Evolutionary conservation across 192 early-diverging fungal genomes (phyloP).

Genomic region (Bifiguratus adelaidae): DNA sequence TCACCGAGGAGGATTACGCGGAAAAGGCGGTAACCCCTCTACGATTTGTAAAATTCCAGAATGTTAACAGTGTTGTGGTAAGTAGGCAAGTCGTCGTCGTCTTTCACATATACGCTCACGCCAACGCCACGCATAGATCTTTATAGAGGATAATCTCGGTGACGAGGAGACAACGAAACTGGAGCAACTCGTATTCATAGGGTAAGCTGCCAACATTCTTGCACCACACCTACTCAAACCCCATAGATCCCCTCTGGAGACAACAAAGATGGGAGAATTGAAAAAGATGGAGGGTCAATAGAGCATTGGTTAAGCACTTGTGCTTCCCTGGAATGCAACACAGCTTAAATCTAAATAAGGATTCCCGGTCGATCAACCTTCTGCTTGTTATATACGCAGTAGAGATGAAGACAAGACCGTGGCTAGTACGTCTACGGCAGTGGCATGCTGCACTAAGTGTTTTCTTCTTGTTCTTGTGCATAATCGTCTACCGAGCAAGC

Average conservation of each 20-base stretch:
- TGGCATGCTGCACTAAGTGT: no score
- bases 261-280: slow-evolving; percentile 29
- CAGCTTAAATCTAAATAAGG: no score
- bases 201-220: slow-evolving; percentile 20
- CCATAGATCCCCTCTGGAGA: slow-evolving; percentile 22
- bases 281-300: slow-evolving; percentile 21
- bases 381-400: no score
- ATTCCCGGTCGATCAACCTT: no score
- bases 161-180: slow-evolving; percentile 77
- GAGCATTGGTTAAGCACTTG: not conserved
- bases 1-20: slow-evolving; percentile 61
- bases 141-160: slow-evolving; percentile 78
- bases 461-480: no score
- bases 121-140: slow-evolving; percentile 31
- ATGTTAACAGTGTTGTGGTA: slow-evolving; percentile 66
- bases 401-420: no score
- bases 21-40: slow-evolving; percentile 57
- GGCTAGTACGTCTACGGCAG: no score
- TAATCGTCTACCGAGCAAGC: no score
- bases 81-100: slow-evolving; percentile 1
- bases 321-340: no score
- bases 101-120: not conserved
- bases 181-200: slow-evolving; percentile 71
- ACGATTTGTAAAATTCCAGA: slow-evolving; percentile 93
- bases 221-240: not conserved